phyloP scores from a whole-genome alignment of 2,329 filamentous ascomycete genomes.

The Aspergillus clavatus region DNA sequence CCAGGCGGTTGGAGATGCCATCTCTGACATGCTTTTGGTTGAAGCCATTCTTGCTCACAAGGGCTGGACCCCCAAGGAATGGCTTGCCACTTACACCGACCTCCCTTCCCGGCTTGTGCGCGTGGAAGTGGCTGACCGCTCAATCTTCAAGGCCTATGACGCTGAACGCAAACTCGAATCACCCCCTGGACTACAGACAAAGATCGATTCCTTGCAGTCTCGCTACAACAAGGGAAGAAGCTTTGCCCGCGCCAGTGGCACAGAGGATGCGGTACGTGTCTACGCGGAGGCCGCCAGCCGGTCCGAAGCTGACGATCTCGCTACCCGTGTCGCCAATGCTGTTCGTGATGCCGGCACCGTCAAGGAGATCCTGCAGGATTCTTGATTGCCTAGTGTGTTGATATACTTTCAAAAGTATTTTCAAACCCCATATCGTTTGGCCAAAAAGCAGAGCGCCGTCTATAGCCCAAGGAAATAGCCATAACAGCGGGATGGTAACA shows the following conservation, averaged over 20 bases:
- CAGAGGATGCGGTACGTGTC: constrained; percentile 91
- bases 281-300: constrained; percentile 91
- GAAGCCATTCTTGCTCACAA: constrained; percentile 96
- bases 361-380: constrained; percentile 19
- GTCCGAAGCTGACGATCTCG: constrained; percentile 85
- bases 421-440: background rate
- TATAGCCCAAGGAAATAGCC: background rate
- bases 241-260: constrained; percentile 89
- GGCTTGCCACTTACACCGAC: constrained; percentile 88
- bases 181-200: constrained; percentile 71
- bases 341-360: constrained; percentile 55
- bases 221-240: constrained; percentile 87
- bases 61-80: constrained; percentile 81
- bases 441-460: background rate
- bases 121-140: constrained; percentile 82
- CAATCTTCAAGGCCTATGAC: constrained; percentile 84
- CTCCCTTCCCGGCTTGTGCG: constrained; percentile 93
- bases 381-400: background rate
- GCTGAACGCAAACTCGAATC: constrained; percentile 83
- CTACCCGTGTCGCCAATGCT: constrained; percentile 72
- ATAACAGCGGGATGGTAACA: background rate
- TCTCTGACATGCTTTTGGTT: constrained; percentile 93
- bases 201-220: constrained; percentile 81
- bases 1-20: constrained; percentile 92
- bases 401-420: background rate